These are phyloP conservation scores for Mycena chlorophos DNA, from an alignment of 768 basidiomycete genomes.

Conservation along the genomic window DNA sequence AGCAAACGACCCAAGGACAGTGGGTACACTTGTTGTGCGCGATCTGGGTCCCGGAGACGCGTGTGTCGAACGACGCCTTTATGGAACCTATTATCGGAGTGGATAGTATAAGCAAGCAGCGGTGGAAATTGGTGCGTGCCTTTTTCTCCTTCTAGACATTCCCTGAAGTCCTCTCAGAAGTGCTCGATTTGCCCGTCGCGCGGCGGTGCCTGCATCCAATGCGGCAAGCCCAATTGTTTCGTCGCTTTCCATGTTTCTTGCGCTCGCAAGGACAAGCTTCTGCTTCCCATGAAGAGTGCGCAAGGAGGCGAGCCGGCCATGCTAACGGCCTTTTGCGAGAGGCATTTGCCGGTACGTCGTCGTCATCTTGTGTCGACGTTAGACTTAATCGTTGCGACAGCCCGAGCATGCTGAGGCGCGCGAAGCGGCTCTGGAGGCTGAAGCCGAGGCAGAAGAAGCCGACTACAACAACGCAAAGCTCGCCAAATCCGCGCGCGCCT, in stretches of 20 bases:
- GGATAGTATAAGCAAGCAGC: slow-evolving; percentile 81
- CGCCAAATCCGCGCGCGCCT: slow-evolving; percentile 84
- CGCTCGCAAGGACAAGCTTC: slow-evolving; percentile 79
- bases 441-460: slow-evolving; percentile 44
- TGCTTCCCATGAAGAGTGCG: slow-evolving; percentile 85
- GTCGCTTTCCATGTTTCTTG: slow-evolving; percentile 95
- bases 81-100: slow-evolving; percentile 97
- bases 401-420: slow-evolving; percentile 70
- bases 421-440: slow-evolving; percentile 51
- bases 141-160: not conserved
- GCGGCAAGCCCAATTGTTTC: slow-evolving; percentile 86
- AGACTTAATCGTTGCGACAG: slow-evolving; percentile 45
- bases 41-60: slow-evolving; percentile 95
- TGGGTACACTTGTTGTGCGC: slow-evolving; percentile 98
- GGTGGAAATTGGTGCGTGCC: slow-evolving; percentile 86
- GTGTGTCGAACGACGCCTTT: slow-evolving; percentile 90
- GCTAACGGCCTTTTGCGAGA: slow-evolving; percentile 84
- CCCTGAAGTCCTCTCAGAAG: slow-evolving; percentile 33
- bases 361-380: not conserved
- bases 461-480: slow-evolving; percentile 41
- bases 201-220: slow-evolving; percentile 92
- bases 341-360: slow-evolving; percentile 78
- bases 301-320: slow-evolving; percentile 72
- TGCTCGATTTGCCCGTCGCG: slow-evolving; percentile 48
- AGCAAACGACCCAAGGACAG: slow-evolving; percentile 87